Evolutionary conservation across 2,329 filamentous ascomycete species (phyloP), one percentile per base, ranked within the genome.

Genomic region (Coccinonectria pachysandricola): DNA sequence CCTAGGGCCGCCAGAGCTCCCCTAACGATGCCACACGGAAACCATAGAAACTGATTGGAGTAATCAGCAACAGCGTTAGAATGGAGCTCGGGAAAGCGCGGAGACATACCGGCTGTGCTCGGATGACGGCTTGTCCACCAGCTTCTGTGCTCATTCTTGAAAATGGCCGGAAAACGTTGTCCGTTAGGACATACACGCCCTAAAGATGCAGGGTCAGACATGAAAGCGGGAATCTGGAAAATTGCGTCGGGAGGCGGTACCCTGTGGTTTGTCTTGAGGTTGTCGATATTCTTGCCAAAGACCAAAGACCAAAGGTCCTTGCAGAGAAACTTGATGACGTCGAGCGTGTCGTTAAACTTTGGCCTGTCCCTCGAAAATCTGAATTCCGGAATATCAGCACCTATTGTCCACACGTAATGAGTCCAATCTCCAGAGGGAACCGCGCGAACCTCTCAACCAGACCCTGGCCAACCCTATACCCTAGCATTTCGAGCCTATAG

Each of bases 241-340:
- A 15, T 16, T 12, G 21, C 10, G 7, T 5, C 7, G 12, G 19
- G 23, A 13, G 12, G 16, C 7, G 13, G 13, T 8, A 85, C 80
- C 45, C 91, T 68, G 53, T 98, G 91, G 51, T 98, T 98, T 7
- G 91, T 98, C 60, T 98, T 98, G 23, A 98, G 68, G 53, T 98
- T 98, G 57, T 98, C 91, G 49, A 98, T 84, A 55, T 96, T 92
- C 59, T 98, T 98, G 52, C 83, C 72, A 57, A 95, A 98, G 10
- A 95, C 73, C 12, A 96, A 67, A 17, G 76, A 86, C 91, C 91
- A 98, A 22, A 98, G 68, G 54, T 98, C 91, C 63, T 98, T 98
- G 71, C 91, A 98, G 25, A 98, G 67, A 50, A 98, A 96, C 55
- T 98, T 98, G 53, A 98, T 98, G 25, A 87, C 81, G 50, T 96